These are phyloP conservation scores for Citrullus mucosospermus DNA, from an alignment of 306 rosid species.

Conservation along the genomic window DNA sequence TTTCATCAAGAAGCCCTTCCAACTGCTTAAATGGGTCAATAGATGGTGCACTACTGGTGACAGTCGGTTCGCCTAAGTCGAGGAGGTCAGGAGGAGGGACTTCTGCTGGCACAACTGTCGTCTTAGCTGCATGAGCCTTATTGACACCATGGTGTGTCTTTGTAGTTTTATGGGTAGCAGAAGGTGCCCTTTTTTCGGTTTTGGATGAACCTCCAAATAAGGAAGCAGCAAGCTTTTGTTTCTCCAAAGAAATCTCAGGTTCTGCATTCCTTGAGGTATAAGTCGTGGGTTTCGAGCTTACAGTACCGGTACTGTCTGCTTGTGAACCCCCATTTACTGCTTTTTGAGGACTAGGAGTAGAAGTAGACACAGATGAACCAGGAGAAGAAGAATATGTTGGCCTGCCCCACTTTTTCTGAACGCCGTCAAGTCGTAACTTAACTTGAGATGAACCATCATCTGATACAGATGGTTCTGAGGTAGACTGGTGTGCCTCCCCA, in stretches of 20 bases:
- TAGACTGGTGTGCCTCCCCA: slow-evolving; percentile 39
- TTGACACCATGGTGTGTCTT: slow-evolving; percentile 29
- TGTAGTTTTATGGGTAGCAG: slow-evolving; percentile 38
- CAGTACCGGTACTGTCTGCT: slow-evolving; percentile 25
- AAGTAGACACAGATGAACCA: slow-evolving; percentile 21
- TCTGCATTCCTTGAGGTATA: slow-evolving; percentile 40
- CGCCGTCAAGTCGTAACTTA: slow-evolving; percentile 76
- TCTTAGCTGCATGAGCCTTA: slow-evolving; percentile 32
- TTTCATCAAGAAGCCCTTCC: slow-evolving; percentile 65
- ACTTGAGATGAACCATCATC: slow-evolving; percentile 48
- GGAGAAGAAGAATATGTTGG: slow-evolving; percentile 50
- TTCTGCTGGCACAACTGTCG: slow-evolving; percentile 19
- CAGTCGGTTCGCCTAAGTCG: slow-evolving; percentile 46
- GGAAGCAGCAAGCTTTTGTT: slow-evolving; percentile 87
- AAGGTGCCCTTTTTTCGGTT: slow-evolving; percentile 36
- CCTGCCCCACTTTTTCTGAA: slow-evolving; percentile 80
- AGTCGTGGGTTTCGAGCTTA: slow-evolving; percentile 32
- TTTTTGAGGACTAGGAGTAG: slow-evolving; percentile 35
- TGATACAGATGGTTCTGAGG: slow-evolving; percentile 31
- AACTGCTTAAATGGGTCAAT: slow-evolving; percentile 63
- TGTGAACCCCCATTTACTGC: slow-evolving; percentile 41
- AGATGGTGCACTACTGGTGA: slow-evolving; percentile 26
- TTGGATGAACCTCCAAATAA: slow-evolving; percentile 67
- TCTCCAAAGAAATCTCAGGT: slow-evolving; percentile 54
- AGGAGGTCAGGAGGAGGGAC: slow-evolving; percentile 68